Conservation (phyloP, 257 asterid genomes). For the Lavandula angustifolia region DNA sequence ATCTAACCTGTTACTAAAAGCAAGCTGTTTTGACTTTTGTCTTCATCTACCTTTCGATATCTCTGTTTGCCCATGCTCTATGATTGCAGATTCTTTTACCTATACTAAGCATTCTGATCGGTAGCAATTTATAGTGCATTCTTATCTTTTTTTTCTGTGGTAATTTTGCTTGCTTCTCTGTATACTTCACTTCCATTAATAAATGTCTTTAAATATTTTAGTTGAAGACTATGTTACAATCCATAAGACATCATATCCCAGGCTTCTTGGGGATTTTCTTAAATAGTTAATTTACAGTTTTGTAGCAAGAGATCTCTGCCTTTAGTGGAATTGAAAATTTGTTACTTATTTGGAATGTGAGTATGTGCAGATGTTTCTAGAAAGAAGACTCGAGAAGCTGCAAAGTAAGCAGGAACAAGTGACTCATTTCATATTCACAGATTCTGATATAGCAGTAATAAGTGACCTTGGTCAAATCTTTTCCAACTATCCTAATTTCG, state of each 20-base stretch:
- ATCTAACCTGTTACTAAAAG: slow-evolving; percentile 7
- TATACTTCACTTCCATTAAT: background rate
- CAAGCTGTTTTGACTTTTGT: background rate
- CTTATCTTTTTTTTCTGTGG: background rate
- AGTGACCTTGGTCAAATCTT: slow-evolving; percentile 69
- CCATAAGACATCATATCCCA: slow-evolving; percentile 5
- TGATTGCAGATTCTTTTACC: slow-evolving; percentile 4
- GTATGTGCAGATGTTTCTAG: slow-evolving; percentile 64
- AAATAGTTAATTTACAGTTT: slow-evolving; percentile 16
- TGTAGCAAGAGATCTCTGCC: background rate
- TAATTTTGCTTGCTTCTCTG: background rate
- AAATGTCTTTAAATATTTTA: background rate
- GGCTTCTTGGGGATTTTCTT: slow-evolving; percentile 8
- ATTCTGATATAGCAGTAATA: slow-evolving; percentile 88
- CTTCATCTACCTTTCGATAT: slow-evolving; percentile 1
- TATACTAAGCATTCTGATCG: slow-evolving; percentile 14
- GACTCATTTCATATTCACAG: slow-evolving; percentile 77
- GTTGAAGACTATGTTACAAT: slow-evolving; percentile 3
- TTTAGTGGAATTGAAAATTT: slow-evolving; percentile 14
- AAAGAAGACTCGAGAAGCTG: slow-evolving; percentile 54
- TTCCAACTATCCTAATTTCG: slow-evolving; percentile 61
- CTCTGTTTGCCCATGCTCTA: slow-evolving; percentile 13
- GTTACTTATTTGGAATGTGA: slow-evolving; percentile 26
- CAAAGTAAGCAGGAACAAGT: slow-evolving; percentile 47
- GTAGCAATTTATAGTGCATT: slow-evolving; percentile 12